Evolutionary conservation across 306 rosid species (phyloP).

Genomic region (Luffa acutangula): DNA sequence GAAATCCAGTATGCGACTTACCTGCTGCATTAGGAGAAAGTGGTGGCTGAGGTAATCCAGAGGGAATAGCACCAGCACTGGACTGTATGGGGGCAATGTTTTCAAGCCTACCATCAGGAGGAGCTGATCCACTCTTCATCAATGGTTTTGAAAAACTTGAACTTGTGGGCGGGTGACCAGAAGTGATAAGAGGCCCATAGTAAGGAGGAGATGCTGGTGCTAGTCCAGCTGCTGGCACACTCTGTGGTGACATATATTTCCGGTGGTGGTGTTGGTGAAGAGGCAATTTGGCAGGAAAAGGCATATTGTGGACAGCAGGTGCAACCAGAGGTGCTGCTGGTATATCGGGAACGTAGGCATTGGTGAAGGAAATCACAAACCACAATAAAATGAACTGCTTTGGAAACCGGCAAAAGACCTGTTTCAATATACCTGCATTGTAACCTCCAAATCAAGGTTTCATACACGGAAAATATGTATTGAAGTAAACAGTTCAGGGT

Average conservation of each 20-base stretch:
- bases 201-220: constrained; percentile 44
- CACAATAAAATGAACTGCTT: constrained; percentile 34
- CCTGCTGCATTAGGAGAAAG: constrained; percentile 56
- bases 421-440: constrained; percentile 39
- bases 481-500: not conserved
- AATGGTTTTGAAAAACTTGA: constrained; percentile 46
- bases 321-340: constrained; percentile 25
- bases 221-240: constrained; percentile 19
- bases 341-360: constrained; percentile 19
- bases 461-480: not conserved
- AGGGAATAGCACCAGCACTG: constrained; percentile 40
- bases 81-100: constrained; percentile 48
- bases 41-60: constrained; percentile 62
- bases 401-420: constrained; percentile 24
- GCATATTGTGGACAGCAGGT: constrained; percentile 28
- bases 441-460: constrained; percentile 1
- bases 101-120: constrained; percentile 41
- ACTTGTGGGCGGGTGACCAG: constrained; percentile 39
- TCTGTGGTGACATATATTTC: constrained; percentile 28
- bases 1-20: constrained; percentile 20
- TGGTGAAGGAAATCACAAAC: constrained; percentile 26
- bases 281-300: constrained; percentile 28
- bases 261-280: constrained; percentile 16
- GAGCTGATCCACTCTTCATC: constrained; percentile 37
- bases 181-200: constrained; percentile 29